Percentiles rank a stretch among this genome's conserved stretches.
Evolutionary conservation across 305 asterid species (phyloP).

Genomic region (Fraxinus paxiana): DNA sequence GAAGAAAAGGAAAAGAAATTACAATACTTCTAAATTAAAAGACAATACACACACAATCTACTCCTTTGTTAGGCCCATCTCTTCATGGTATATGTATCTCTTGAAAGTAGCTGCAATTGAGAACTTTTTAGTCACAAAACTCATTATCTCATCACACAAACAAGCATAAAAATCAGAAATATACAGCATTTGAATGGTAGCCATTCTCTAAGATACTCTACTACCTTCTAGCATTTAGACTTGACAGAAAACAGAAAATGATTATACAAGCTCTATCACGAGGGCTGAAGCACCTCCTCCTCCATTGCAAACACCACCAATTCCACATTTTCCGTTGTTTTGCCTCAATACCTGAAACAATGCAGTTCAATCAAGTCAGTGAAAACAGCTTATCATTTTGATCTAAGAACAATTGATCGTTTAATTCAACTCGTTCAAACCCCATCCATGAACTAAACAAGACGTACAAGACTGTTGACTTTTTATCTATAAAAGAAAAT

Average conservation of each 20-base stretch:
- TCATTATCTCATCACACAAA: neutral
- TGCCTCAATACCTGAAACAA: constrained; percentile 68
- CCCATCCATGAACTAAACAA: neutral
- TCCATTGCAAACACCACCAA: constrained; percentile 90
- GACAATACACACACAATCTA: constrained; percentile 21
- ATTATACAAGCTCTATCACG: constrained; percentile 67
- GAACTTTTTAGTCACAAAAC: neutral
- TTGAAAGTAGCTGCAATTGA: constrained; percentile 21
- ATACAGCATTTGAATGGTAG: neutral
- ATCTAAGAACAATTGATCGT: neutral
- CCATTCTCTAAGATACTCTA: neutral
- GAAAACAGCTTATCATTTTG: neutral
- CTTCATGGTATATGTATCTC: constrained; percentile 4
- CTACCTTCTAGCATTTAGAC: neutral
- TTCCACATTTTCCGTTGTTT: constrained; percentile 75
- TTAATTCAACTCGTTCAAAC: neutral
- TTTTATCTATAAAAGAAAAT: neutral
- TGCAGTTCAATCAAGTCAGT: constrained; percentile 3
- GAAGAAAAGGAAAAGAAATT: neutral
- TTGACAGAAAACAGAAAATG: constrained; percentile 24
- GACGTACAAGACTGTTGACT: constrained; percentile 4
- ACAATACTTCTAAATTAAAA: constrained; percentile 24
- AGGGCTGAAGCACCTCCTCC: constrained; percentile 99
- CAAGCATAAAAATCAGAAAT: neutral
- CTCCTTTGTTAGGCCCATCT: constrained; percentile 21